Evolutionary conservation across 768 basidiomycete genomes (phyloP), one percentile per base, ranked within the genome.

Genomic region (Myochromella boudieri): DNA sequence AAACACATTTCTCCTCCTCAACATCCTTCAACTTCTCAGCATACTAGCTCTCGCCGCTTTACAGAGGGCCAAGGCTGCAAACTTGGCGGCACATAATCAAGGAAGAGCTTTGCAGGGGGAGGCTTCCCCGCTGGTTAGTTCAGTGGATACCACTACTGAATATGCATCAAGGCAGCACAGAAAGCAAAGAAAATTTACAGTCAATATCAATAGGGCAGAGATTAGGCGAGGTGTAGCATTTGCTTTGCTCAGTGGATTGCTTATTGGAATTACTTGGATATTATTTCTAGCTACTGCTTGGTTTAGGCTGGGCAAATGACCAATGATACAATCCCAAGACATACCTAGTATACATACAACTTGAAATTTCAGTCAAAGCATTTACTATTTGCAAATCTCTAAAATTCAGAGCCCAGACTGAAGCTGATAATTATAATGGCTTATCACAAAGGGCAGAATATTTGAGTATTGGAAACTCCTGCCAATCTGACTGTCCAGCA

Each of bases 251-350:
- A 74, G 71, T 34, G 68, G 52, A 14, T 39, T 53, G 1, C 56
- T 82, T 26, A 72, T 86, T 8, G 54, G 75, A 12, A 62, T 58
- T 37, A 78, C 82, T 4, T 89, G 85, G 87, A 56, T 75, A 27
- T 60, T 87, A 49, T 87, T 87, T 63, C 65, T 88, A 56, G 69
- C 57, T 8, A 84, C 81, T 14, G 85, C 83, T 0, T 82, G 74
- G 74, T 59, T 74, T 43, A 77, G 75, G 53, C 63, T 86, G 47
- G 72, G 81, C 26, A 72, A 69, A n/a, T n/a, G n/a, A n/a, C n/a
- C n/a, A n/a, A n/a, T n/a, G n/a, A n/a, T n/a, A n/a, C n/a, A n/a
- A n/a, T n/a, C n/a, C n/a, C n/a, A n/a, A n/a, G n/a, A n/a, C n/a
- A n/a, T n/a, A n/a, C n/a, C n/a, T n/a, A n/a, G n/a, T n/a, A n/a